Evolutionary conservation across 805 yeast genomes (phyloP), one percentile per base, ranked within the genome.

Genomic region (Millerozyma miso): DNA sequence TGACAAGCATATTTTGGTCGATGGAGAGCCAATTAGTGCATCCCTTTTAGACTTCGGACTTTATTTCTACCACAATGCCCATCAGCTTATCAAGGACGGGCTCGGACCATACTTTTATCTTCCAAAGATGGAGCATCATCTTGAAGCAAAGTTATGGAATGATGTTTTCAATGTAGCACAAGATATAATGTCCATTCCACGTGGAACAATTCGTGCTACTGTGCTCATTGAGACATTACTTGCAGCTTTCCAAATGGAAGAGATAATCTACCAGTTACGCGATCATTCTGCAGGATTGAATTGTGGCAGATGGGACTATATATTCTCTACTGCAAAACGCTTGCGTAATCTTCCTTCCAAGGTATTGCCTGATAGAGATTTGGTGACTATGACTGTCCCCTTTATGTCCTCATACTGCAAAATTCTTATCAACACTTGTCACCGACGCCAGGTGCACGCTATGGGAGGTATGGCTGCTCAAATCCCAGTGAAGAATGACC

Each of bases 401-500:
- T 54, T 51, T 42, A 51, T 53, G 59, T 33, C 45, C 18, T 45
- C 57, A 3, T 54, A 53, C 40, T 54, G 55, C 35, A 45, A 51
- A 41, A 41, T 50, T 16, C 46, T 52, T 23, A 50, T 53, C 19
- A 47, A 52, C 44, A 48, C 51, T 20, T 52, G 55, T 43, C 57
- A 54, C 43, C 45, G 55, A 37, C 44, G 59, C 32, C 53, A 50
- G 40, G 57, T 54, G 16, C 59, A 54, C 34, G 59, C 59, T 14
- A 53, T 54, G 53, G 59, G 59, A 17, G 59, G 59, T 19, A 54
- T 54, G 59, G 59, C 59, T 14, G 59, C 59, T 13, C 57, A 53
- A 39, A 54, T 54, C 37, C 59, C 59, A 14, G 51, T 54, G 42
- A 54, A 54, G 38, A 49, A 53, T 34, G 52, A 54, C 37, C 26